Conservation (phyloP, 345 rosid genomes). For the Acer negundo region DNA sequence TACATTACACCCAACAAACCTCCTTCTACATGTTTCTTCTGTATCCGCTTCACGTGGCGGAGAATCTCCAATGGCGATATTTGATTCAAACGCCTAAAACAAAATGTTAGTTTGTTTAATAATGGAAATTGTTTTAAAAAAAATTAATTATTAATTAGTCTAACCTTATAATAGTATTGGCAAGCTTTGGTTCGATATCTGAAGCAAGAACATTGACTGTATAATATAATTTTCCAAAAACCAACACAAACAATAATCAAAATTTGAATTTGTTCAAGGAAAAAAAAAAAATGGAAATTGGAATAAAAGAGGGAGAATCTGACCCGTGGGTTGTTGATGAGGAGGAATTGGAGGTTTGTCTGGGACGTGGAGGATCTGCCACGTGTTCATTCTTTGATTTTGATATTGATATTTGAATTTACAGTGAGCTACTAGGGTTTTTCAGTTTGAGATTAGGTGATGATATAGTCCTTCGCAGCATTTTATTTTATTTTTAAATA, state of each 20-base stretch:
- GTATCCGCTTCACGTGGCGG: constrained; percentile 77
- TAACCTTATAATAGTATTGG: constrained; percentile 70
- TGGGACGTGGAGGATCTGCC: constrained; percentile 58
- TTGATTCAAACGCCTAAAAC: constrained; percentile 63
- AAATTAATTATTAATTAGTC: not conserved
- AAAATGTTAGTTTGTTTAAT: not conserved
- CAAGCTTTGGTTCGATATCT: constrained; percentile 59
- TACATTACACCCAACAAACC: constrained; percentile 27
- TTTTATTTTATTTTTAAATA: too few relatives aligned
- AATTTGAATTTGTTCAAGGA: not conserved
- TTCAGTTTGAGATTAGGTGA: too few relatives aligned
- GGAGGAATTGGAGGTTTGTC: constrained; percentile 53
- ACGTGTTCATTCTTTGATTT: constrained; percentile 8
- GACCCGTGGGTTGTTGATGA: constrained; percentile 64
- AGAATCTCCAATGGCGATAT: constrained; percentile 64
- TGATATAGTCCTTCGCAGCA: too few relatives aligned
- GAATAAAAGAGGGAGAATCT: constrained; percentile 11
- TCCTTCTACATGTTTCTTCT: constrained; percentile 45
- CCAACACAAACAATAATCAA: not conserved
- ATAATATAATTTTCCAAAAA: not conserved
- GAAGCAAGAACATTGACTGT: constrained; percentile 72
- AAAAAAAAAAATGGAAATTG: not conserved
- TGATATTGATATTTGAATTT: not conserved
- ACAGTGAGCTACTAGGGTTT: not conserved
- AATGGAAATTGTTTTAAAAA: not conserved